Evolutionary conservation across 129 eudicot genomes (phyloP).

Genomic region (Saussurea involucrata): DNA sequence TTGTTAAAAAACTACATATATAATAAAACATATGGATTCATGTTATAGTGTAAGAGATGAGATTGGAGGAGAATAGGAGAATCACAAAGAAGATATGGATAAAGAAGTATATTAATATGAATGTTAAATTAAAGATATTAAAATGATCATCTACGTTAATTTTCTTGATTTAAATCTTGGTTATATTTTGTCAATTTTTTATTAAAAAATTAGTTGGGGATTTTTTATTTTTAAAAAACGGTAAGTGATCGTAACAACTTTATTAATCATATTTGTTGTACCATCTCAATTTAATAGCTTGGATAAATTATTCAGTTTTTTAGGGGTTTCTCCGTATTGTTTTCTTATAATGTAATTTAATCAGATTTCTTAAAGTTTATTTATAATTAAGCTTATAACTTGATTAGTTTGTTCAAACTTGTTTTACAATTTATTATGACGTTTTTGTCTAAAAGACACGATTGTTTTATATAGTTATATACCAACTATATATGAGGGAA

Average conservation of each 20-base stretch:
- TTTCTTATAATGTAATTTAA: too few relatives aligned
- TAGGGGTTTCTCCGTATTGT: not conserved
- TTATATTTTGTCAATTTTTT: too few relatives aligned
- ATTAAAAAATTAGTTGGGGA: too few relatives aligned
- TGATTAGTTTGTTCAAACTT: not conserved
- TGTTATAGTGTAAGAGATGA: too few relatives aligned
- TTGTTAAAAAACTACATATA: not conserved
- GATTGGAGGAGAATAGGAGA: not conserved
- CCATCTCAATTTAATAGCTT: not conserved
- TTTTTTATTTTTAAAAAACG: too few relatives aligned
- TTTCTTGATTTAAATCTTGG: not conserved
- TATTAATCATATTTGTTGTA: not conserved
- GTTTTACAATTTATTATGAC: not conserved
- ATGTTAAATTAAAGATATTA: not conserved
- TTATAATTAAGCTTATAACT: too few relatives aligned
- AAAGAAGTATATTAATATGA: not conserved
- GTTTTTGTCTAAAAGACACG: too few relatives aligned
- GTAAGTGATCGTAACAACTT: not conserved
- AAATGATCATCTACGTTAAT: not conserved
- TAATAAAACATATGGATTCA: too few relatives aligned
- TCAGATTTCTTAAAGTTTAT: not conserved
- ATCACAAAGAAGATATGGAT: not conserved
- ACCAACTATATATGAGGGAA: too few relatives aligned
- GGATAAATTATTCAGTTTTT: too few relatives aligned
- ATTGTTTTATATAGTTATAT: too few relatives aligned